Evolutionary conservation across 441 rosid genomes (phyloP).

Genomic region (Adansonia rubrostipa): DNA sequence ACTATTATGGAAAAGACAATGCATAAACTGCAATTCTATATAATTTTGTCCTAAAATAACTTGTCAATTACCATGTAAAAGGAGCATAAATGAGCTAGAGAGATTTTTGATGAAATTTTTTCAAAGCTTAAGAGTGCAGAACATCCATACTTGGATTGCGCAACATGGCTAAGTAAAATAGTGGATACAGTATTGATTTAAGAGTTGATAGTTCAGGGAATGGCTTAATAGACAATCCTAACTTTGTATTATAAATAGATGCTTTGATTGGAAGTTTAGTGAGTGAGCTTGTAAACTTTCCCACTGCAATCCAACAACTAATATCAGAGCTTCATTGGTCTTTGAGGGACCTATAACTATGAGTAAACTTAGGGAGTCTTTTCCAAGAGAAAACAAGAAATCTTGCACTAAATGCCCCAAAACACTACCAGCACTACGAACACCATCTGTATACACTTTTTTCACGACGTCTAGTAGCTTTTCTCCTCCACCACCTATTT

Average conservation of each 20-base stretch:
- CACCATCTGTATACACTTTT: neutral
- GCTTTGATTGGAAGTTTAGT: too few relatives aligned
- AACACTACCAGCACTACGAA: neutral
- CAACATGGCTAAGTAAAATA: neutral
- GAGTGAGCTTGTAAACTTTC: too few relatives aligned
- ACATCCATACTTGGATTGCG: neutral
- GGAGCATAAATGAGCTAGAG: neutral
- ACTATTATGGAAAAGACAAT: neutral
- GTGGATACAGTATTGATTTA: neutral
- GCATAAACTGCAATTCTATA: neutral
- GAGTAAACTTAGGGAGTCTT: neutral
- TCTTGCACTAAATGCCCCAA: neutral
- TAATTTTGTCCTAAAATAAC: neutral
- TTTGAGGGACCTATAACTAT: neutral
- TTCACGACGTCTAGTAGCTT: neutral
- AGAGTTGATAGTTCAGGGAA: neutral
- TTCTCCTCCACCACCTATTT: neutral
- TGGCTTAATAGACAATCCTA: neutral
- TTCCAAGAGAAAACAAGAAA: neutral
- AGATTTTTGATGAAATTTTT: neutral
- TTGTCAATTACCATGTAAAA: neutral
- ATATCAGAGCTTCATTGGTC: neutral
- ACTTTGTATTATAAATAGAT: too few relatives aligned
- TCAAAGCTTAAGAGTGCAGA: neutral
- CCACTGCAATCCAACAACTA: neutral